Percentiles rank a stretch among this genome's conserved stretches.
Conservation (phyloP, 2,329 filamentous ascomycete genomes). For the Trichoderma guizhouense region DNA sequence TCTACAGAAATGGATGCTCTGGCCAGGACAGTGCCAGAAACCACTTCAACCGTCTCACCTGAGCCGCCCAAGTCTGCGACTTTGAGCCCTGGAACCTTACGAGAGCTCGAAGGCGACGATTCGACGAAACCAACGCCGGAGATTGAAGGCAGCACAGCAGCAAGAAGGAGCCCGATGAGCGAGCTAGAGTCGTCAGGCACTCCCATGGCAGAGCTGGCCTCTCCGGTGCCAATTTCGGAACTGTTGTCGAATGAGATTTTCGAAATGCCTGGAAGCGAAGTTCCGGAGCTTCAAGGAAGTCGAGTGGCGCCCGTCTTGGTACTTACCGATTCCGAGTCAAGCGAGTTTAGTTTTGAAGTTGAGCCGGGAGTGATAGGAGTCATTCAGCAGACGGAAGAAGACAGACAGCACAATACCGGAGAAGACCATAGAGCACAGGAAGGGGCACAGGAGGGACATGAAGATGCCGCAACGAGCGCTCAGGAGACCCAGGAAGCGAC, state of each 20-base stretch:
- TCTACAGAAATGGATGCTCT: neutral
- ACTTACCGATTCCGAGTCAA: neutral
- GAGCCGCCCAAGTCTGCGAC: neutral
- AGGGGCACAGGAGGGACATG: neutral
- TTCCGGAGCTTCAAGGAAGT: constrained; percentile 16
- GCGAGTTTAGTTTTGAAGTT: constrained; percentile 3
- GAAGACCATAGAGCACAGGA: neutral
- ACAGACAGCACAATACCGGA: neutral
- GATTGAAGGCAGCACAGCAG: constrained; percentile 1
- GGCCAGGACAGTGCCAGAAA: neutral
- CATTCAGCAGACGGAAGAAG: neutral
- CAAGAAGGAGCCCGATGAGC: constrained; percentile 10
- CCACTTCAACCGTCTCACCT: neutral
- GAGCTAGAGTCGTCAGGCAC: neutral
- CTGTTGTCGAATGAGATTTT: constrained; percentile 15
- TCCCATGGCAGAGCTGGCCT: neutral
- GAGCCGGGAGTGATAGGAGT: neutral
- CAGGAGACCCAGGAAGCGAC: neutral
- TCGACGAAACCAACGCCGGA: neutral
- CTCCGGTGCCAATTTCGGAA: constrained; percentile 15
- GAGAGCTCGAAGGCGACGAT: constrained; percentile 11
- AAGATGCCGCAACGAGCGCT: neutral
- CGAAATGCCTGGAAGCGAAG: constrained; percentile 20
- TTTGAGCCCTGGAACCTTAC: neutral
- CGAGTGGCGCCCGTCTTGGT: neutral